Evolutionary conservation across 2,329 filamentous ascomycete species (phyloP), one percentile per base, ranked within the genome.

Genomic region (Arachnopeziza araneosa): DNA sequence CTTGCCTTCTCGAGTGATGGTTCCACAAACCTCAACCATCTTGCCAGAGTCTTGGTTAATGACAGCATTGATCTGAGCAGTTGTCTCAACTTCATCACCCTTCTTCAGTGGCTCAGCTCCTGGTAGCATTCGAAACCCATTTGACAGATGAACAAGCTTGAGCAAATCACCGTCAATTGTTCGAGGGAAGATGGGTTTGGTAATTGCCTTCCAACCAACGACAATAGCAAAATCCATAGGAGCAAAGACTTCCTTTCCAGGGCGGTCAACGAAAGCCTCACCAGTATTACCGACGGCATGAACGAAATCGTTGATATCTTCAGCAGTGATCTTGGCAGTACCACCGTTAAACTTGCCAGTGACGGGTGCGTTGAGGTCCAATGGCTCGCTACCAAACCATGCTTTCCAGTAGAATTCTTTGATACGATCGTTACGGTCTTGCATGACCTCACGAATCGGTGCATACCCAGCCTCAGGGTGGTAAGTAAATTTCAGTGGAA

Each of bases 21-120:
- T 99, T 64, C 95, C 95, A 71, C 93, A 97, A n/a, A 99, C 93
- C 77, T 99, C 96, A 21, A 99, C 96, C 93, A 99, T 97, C 82
- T 99, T 99, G 54, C 95, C 95, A 62, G 95, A 92, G 17, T 96
- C 92, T 75, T 99, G 93, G 79, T 98, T 99, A 79, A 99, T 89
- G 70, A 99, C 92, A 19, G 95, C 92, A 70, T 99, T 98, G 78
- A 99, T 90, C 74, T 96, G 92, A 51, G 95, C 95, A 58, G 91
- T 96, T 2, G 95, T 98, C 64, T 91, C 87, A 22, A 99, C 84
- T 64, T 93, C 85, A 73, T 99, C 95, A 30, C 92, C 95, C 79
- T 96, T 96, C 83, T 96, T 96, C 63, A 99, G 79, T 19, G 95
- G 93, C 73, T 96, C 87, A 1, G 93, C 95, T 59, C 96, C 95